Conservation (phyloP, 202 grass and related monocot genomes). For the Panicum hallii region DNA sequence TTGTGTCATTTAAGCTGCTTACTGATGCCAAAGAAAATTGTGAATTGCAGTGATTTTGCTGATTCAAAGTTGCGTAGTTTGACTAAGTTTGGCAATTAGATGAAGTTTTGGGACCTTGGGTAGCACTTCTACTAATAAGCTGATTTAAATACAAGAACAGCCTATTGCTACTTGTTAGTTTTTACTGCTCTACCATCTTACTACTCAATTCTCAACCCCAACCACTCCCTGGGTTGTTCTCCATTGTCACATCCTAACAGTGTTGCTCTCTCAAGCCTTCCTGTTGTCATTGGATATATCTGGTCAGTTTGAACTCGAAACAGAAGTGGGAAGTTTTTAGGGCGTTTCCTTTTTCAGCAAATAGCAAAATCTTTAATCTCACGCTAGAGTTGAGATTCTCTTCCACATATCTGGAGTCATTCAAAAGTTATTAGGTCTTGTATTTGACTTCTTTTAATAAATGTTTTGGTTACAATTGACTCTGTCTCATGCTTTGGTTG, state of each 20-base stretch:
- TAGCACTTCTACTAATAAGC: background rate
- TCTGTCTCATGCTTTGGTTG: background rate
- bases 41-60: background rate
- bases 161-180: background rate
- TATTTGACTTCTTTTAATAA: background rate
- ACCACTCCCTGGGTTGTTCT: too few species aligned
- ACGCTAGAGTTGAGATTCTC: background rate
- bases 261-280: background rate
- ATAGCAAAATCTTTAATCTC: background rate
- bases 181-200: background rate
- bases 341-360: background rate
- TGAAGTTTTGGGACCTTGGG: background rate
- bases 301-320: background rate
- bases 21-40: background rate
- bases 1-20: background rate
- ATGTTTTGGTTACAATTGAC: background rate
- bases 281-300: background rate
- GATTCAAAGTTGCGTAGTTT: background rate
- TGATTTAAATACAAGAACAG: background rate
- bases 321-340: background rate
- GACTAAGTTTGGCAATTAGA: background rate
- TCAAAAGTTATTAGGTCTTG: background rate
- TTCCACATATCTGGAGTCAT: background rate
- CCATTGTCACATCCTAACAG: too few species aligned
- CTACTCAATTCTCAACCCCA: too few species aligned